Evolutionary conservation across 306 rosid genomes (phyloP), one percentile per base, ranked within the genome.

Genomic region (Gillenia trifoliata): DNA sequence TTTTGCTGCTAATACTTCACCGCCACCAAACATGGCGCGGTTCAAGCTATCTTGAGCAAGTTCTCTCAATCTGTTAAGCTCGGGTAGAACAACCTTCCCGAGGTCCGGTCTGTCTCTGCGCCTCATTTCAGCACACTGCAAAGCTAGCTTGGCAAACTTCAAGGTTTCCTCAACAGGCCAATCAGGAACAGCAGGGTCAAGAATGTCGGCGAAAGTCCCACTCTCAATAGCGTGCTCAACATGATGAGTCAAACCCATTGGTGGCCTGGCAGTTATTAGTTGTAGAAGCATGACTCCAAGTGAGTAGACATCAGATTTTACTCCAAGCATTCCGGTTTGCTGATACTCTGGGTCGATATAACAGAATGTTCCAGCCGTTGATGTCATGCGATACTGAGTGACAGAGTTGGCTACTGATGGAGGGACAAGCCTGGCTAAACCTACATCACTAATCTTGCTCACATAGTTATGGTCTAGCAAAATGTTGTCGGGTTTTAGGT

Each of bases 291-390:
- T 71, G 60, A 93, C 87, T 13, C 98, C 97, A 0, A 93, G 73
- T 36, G 98, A 93, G 81, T 89, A 91, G 52, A 93, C 11, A 64
- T 91, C 96, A 26, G 98, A 93, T 79, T 91, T 88, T 64, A 80
- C 82, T 70, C 97, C 98, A 0, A 89, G 89, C 93, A 86, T 80
- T 33, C 97, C 98, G 0, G 97, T 93, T 74, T 91, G 93, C 66
- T 93, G 98, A 69, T 91, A 91, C 85, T 93, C 98, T 1, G 98
- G 98, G 55, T 93, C 97, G 33, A 93, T 91, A 80, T 93, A 93
- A 60, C 95, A 93, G 79, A 93, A 93, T 8, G 98, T 93, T 74
- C 98, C 98, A 0, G 98, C 98, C 7, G 97, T 86, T 74, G 98
- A 78, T 34, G 98, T 91, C 97, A 89, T 86, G 43, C 84, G 86